Base-by-base conservation (phyloP, 2,329 filamentous ascomycete species). In the Coleophoma cylindrospora region DNA sequence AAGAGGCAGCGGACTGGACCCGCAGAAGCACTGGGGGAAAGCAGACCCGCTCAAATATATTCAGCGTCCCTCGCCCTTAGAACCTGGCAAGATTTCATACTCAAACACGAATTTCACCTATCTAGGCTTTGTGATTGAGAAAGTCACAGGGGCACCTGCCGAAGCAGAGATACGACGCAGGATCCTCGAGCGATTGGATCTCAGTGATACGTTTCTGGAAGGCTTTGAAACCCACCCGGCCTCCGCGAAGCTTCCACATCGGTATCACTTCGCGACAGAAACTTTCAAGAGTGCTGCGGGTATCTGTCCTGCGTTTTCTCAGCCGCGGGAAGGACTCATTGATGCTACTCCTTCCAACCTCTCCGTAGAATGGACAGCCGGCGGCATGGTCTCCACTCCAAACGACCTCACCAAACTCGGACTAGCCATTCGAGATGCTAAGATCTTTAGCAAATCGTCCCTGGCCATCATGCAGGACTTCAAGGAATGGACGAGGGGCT, bases 11-110 rank as follows among this genome's bases (percentile, higher is more conserved):
- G 15, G 50, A 17, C 19, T 54, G 14, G 49, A 54, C 17, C 44
- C 43, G 6, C 19, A n/a, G 9, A 48, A 37, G 46, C 52, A 52
- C 13, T 54, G 52, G 52, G 47, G 33, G 9, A 52, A 47, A 38
- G 46, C 21, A 14, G 47, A 54, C 10, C 45, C 52, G 8, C 34
- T 52, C 33, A 34, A 56, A 8, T 56, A 56, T 47, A 44, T 54
- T 22, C 37, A 49, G 38, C 34, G 43, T 8, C 37, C 45, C 11
- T 47, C 44, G 10, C 38, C 12, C 19, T 34, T 40, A 13, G 34
- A 17, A 19, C 37, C 37, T 22, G 47, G 44, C 14, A 37, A 49
- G 22, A 40, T 37, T 37, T 51, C 48, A 6, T 56, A 48, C 45
- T 14, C 36, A 7, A 49, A 54, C 44, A 41, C 50, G 7, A 48